phyloP scores from a whole-genome alignment of 331 rosid species.

The Prunus yedoensis region DNA sequence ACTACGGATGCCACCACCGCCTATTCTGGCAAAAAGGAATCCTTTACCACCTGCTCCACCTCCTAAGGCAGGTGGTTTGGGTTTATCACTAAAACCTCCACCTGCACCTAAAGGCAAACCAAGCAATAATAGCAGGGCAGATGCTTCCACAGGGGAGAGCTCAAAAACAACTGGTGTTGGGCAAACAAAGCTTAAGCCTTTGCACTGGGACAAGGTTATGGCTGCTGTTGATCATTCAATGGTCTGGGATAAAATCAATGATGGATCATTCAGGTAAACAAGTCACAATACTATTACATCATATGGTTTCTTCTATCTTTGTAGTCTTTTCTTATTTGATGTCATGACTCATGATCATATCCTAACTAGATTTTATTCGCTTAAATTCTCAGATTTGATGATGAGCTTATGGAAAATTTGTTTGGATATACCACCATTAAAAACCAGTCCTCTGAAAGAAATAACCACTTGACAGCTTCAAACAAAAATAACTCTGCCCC shows the following conservation, averaged over 20 bases:
- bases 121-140: constrained; percentile 18
- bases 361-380: background rate
- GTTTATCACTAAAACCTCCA: constrained; percentile 22
- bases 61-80: constrained; percentile 14
- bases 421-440: constrained; percentile 56
- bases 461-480: constrained; percentile 27
- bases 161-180: constrained; percentile 20
- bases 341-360: background rate
- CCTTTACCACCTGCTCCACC: constrained; percentile 38
- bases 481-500: constrained; percentile 29
- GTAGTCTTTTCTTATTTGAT: background rate
- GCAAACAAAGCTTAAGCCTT: constrained; percentile 63
- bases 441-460: constrained; percentile 41
- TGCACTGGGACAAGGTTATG: constrained; percentile 90
- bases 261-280: constrained; percentile 75
- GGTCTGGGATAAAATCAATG: constrained; percentile 88
- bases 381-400: constrained; percentile 55
- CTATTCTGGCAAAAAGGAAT: constrained; percentile 25
- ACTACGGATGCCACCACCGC: constrained; percentile 25
- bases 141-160: constrained; percentile 32
- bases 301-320: background rate
- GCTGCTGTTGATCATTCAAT: constrained; percentile 78
- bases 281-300: background rate
- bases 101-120: constrained; percentile 14
- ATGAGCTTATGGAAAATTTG: constrained; percentile 83